Evolutionary conservation across 2,329 filamentous ascomycete genomes (phyloP), one percentile per base, ranked within the genome.

Genomic region (Leptographium procerum): DNA sequence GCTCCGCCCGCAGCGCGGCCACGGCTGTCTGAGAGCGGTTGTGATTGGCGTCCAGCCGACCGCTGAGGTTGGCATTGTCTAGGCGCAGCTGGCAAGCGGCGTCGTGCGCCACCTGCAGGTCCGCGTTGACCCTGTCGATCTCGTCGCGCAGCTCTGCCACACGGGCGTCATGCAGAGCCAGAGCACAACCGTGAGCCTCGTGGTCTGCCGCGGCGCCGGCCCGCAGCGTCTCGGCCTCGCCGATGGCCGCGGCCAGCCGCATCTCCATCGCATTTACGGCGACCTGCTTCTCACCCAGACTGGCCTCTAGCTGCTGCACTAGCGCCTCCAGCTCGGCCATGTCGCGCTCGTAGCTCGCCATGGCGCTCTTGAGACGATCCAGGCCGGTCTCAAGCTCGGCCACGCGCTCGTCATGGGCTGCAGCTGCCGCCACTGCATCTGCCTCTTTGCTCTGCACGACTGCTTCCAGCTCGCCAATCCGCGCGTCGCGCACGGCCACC

Each of bases 261-360:
- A 24, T 29, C 8, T 43, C 33, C n/a, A 43, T 24, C 28, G 33
- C 16, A 19, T 45, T 31, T 16, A 19, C 36, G 8, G 29, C 50
- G 29, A 26, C 52, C 33, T 45, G n/a, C 36, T 26, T 50, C 13
- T 45, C 28, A 14, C 19, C 28, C 16, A 51, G 36, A 2, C 66
- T 64, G 6, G 70, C 62, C 61, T 85, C 81, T 58, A 83, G 68
- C 5, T 69, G 66, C 60, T 74, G 69, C 24, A 83, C 77, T 0
- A 83, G 71, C 1, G 59, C 64, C 66, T 85, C 81, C 0, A 85
- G 72, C 65, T 81, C 77, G 0, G 68, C 65, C 0, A 84, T 73
- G 60, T 85, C 82, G 4, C 76, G 72, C 10, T 75, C 67, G 64
- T 85, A 85, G 1, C 73, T 73, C 24, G 77, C 75, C 0, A 81